A percentile compares a stretch with the other conserved stretches of the same genome.
These are phyloP conservation scores for Rhinocladiella similis DNA, from an alignment of 2,329 filamentous ascomycete species.

Conservation along the genomic window DNA sequence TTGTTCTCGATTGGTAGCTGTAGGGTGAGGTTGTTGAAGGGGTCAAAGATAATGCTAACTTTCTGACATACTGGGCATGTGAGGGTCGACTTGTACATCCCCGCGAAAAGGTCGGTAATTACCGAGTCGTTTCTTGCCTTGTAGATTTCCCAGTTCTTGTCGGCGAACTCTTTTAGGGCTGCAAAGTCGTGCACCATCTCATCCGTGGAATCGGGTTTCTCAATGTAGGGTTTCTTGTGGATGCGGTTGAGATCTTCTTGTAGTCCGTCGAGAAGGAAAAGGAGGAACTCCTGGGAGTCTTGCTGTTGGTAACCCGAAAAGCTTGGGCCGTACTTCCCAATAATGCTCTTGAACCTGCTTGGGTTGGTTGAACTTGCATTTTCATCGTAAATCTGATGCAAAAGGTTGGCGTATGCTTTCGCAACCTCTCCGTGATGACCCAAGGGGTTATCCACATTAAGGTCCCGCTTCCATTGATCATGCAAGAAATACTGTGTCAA, in stretches of 20 bases:
- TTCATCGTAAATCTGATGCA: constrained; percentile 77
- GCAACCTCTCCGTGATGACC: constrained; percentile 85
- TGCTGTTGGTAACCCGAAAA: constrained; percentile 97
- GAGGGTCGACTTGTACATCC: constrained; percentile 97
- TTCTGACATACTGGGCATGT: constrained; percentile 89
- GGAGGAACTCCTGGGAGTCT: constrained; percentile 94
- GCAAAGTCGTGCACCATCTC: constrained; percentile 84
- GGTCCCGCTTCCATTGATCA: constrained; percentile 71
- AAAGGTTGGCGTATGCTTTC: constrained; percentile 73
- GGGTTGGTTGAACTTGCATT: constrained; percentile 71
- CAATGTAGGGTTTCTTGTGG: constrained; percentile 93
- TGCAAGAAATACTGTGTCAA: constrained; percentile 86
- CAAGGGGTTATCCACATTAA: constrained; percentile 83
- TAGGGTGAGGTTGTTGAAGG: constrained; percentile 90
- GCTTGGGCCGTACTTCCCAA: constrained; percentile 77
- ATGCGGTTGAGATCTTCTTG: constrained; percentile 95
- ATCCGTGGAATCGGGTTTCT: constrained; percentile 96
- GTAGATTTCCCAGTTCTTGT: constrained; percentile 88
- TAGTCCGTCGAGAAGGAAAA: constrained; percentile 88
- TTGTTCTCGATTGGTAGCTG: constrained; percentile 84
- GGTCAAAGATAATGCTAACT: constrained; percentile 97
- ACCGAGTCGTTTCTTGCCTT: constrained; percentile 91
- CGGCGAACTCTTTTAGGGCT: constrained; percentile 80
- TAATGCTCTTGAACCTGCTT: constrained; percentile 75
- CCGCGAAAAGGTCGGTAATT: constrained; percentile 91